Evolutionary conservation across 192 early-diverging fungal genomes (phyloP).

Genomic region (Phycomyces nitens): DNA sequence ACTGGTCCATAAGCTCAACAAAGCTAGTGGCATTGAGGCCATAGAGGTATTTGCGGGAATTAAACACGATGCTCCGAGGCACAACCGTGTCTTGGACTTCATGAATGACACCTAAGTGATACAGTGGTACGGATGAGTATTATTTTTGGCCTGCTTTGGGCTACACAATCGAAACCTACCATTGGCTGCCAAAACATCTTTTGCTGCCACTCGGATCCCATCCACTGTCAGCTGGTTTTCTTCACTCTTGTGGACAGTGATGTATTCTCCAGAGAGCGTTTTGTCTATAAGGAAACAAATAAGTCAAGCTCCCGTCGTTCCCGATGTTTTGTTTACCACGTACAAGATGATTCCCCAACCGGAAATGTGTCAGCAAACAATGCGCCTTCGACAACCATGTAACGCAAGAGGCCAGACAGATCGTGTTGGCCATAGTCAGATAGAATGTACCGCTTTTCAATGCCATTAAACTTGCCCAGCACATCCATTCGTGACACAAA

Average conservation of each 20-base stretch:
- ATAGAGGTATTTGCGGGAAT: conserved; percentile 60
- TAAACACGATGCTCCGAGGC: conserved; percentile 48
- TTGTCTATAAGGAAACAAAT: conserved; percentile 3
- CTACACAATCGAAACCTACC: conserved; percentile 7
- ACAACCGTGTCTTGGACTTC: conserved; percentile 29
- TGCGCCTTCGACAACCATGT: conserved; percentile 7
- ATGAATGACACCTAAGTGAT: conserved; percentile 33
- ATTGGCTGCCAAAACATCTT: conserved; percentile 29
- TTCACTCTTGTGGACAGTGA: not conserved
- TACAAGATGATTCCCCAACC: conserved; percentile 9
- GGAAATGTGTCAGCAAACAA: conserved; percentile 9
- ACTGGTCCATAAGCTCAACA: conserved; percentile 50
- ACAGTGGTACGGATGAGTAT: not conserved
- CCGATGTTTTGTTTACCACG: not conserved
- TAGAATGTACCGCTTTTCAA: conserved; percentile 27
- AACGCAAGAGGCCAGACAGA: conserved; percentile 22
- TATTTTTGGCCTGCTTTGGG: conserved; percentile 7
- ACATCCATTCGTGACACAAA: conserved; percentile 42
- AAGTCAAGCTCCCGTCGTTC: not conserved
- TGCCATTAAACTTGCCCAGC: conserved; percentile 29
- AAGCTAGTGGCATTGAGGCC: conserved; percentile 68
- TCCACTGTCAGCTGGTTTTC: conserved; percentile 9
- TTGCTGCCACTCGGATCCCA: conserved; percentile 5
- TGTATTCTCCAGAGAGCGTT: conserved; percentile 9
- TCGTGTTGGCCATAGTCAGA: conserved; percentile 41